phyloP scores from a whole-genome alignment of 192 early-diverging fungal species.

The Coemansia reversa region DNA sequence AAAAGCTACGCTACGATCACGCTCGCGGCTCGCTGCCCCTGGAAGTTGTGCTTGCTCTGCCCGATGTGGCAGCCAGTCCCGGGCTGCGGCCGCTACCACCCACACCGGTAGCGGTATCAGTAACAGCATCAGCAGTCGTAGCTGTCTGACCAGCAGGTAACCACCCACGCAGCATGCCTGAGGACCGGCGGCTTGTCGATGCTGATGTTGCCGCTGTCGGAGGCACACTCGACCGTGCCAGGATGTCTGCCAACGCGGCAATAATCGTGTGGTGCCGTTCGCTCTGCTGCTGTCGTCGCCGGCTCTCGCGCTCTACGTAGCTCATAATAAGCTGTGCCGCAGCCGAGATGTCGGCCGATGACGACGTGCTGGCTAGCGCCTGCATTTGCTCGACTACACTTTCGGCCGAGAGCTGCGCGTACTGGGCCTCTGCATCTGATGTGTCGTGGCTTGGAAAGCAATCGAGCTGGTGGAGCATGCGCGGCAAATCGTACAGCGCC shows the following conservation, averaged over 20 bases:
- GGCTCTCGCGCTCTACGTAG: conserved; percentile 50
- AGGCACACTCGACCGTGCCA: conserved; percentile 24
- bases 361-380: conserved; percentile 23
- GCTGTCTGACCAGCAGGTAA: neutral
- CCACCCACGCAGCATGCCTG: conserved; percentile 11
- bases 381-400: conserved; percentile 38
- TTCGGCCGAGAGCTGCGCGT: conserved; percentile 7
- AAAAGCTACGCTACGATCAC: too few relatives aligned
- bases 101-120: too few relatives aligned
- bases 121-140: neutral
- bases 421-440: conserved; percentile 2
- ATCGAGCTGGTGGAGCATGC: conserved; percentile 36
- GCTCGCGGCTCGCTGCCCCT: too few relatives aligned
- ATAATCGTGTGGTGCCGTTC: conserved; percentile 43
- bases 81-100: too few relatives aligned
- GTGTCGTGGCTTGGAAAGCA: conserved; percentile 16
- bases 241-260: conserved; percentile 41
- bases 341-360: conserved; percentile 26
- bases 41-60: too few relatives aligned
- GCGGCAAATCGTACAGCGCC: conserved; percentile 27
- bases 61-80: too few relatives aligned
- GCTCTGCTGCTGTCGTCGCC: conserved; percentile 45
- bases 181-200: conserved; percentile 34
- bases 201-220: conserved; percentile 25
- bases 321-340: conserved; percentile 41